Percentiles rank a stretch among this genome's conserved stretches.
These are phyloP conservation scores for Plasmodium vinckei DNA, from an alignment of 169 alveolate genomes.

Conservation along the genomic window DNA sequence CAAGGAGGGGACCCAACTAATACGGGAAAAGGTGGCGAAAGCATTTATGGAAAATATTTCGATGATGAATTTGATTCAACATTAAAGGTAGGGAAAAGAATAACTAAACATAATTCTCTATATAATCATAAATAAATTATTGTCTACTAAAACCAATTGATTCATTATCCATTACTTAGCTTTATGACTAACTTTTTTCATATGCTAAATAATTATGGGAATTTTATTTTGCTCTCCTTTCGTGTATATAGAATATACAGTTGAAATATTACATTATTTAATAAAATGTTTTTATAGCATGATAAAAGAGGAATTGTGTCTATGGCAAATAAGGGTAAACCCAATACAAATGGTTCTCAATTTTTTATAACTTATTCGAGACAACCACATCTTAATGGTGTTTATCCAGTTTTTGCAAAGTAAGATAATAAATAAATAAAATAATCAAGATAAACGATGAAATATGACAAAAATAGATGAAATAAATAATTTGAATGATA, in stretches of 20 bases:
- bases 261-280: not conserved
- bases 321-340: conserved; percentile 93
- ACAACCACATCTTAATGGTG: conserved; percentile 93
- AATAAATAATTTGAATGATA: too few species aligned
- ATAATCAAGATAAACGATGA: not conserved
- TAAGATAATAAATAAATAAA: conserved; percentile 35
- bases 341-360: conserved; percentile 94
- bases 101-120: not conserved
- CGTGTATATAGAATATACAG: not conserved
- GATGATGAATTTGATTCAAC: conserved; percentile 96
- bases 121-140: too few species aligned
- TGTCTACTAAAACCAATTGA: too few species aligned
- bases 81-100: conserved; percentile 87
- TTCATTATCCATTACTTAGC: too few species aligned
- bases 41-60: conserved; percentile 96
- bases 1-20: conserved; percentile 99
- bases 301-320: conserved; percentile 92
- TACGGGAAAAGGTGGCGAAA: conserved; percentile 98
- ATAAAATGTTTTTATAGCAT: conserved; percentile 78
- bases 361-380: conserved; percentile 93
- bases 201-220: too few species aligned
- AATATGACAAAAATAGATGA: not conserved
- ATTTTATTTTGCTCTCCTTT: too few species aligned
- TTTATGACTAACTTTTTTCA: too few species aligned
- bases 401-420: conserved; percentile 93